Base-by-base conservation (phyloP, 2,329 filamentous ascomycete species). In the Talaromyces sp. region DNA sequence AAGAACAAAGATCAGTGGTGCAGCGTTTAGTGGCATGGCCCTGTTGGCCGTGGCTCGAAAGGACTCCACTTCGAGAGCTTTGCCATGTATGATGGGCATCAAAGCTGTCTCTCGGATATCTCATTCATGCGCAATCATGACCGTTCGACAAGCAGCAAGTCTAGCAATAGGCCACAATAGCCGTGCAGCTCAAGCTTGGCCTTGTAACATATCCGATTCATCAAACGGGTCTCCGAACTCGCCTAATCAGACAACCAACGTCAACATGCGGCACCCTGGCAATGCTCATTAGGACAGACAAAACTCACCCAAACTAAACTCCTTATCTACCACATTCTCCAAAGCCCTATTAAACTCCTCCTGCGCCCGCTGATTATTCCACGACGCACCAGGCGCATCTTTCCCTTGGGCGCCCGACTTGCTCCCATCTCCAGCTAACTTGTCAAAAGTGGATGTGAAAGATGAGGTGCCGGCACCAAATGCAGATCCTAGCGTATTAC, bases 301-400 rank as follows among this genome's bases (percentile, higher is more conserved):
- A 27, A 47, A 74, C 81, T 68, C 70, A 83, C 81, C 70, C 67
- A 82, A 70, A 70, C 75, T 82, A 69, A 84, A 85, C 50, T 84
- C 80, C 69, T 79, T 80, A 71, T 88, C 84, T 58, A 85, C 71
- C 56, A 88, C 69, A 67, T 70, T 71, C 33, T 83, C 81, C 78
- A 80, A 79, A 19, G 81, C 82, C 31, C 83, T 77, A 50, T 81
- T 76, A 68, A 80, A 83, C 63, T 88, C 86, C 66, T 87, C 86
- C 67, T 82, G 73, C 5, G 84, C 83, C 70, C 86, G 86, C 73
- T 84, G 85, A 67, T 80, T 85, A 69, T 79, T 80, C 84, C 85
- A 88, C 9, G 77, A 76, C 54, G 80, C 82, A 2, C 84, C 82
- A 8, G 83, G 83, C 66, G 78, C 75, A 41, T 81, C 77, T 61